Evolutionary conservation across 768 basidiomycete species (phyloP).

Genomic region (Auricularia sp.): DNA sequence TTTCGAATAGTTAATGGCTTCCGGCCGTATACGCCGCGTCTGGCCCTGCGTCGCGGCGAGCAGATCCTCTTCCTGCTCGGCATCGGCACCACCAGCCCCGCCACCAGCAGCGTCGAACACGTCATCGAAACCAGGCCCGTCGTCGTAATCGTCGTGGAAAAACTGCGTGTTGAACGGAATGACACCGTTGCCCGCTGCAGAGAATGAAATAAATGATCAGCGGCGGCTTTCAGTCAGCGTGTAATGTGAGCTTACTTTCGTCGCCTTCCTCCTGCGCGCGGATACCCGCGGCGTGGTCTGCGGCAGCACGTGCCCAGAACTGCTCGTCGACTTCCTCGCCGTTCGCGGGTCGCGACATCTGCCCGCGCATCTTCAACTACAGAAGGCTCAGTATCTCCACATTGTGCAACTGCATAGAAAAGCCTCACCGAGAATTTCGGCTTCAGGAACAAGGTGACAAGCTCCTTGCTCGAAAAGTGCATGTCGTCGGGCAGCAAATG

Average conservation of each 20-base stretch:
- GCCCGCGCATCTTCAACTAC: constrained; percentile 85
- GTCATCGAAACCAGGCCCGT: constrained; percentile 47
- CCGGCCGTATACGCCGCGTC: constrained; percentile 71
- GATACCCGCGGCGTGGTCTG: constrained; percentile 61
- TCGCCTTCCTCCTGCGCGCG: constrained; percentile 46
- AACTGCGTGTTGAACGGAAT: constrained; percentile 93
- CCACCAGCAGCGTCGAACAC: constrained; percentile 47
- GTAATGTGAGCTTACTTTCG: constrained; percentile 41
- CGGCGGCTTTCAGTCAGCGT: too few species aligned
- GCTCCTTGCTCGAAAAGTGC: constrained; percentile 87
- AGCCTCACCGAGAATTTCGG: constrained; percentile 75
- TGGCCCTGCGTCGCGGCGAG: constrained; percentile 70
- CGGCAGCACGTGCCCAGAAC: constrained; percentile 95
- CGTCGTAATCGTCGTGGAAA: constrained; percentile 88
- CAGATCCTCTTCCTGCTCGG: constrained; percentile 77
- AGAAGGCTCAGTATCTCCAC: not conserved
- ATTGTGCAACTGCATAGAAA: not conserved
- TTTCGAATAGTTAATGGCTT: constrained; percentile 89
- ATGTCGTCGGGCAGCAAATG: constrained; percentile 90
- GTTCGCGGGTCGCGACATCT: constrained; percentile 45
- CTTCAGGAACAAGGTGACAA: constrained; percentile 90
- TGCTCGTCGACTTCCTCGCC: constrained; percentile 88
- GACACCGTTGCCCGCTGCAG: constrained; percentile 39
- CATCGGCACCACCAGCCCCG: constrained; percentile 32
- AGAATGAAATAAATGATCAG: not conserved